These are phyloP conservation scores for Fusarium praegraminearum DNA, from an alignment of 2,329 filamentous ascomycete genomes.

Conservation along the genomic window DNA sequence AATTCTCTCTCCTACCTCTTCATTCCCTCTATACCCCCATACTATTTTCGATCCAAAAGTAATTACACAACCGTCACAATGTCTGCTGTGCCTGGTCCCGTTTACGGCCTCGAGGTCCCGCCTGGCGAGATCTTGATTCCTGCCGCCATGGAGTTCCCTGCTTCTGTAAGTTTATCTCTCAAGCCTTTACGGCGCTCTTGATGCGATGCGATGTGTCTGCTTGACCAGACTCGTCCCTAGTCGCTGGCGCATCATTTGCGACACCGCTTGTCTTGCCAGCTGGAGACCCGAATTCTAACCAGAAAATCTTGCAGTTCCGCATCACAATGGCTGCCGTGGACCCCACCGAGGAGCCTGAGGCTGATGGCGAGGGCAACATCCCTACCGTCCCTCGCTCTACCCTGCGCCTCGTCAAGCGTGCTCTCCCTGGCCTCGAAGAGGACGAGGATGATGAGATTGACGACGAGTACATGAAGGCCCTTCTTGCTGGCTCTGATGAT, in stretches of 20 bases:
- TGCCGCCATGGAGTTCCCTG: conserved; percentile 81
- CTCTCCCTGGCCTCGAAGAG: conserved; percentile 66
- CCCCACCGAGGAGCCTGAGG: conserved; percentile 80
- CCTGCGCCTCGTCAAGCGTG: conserved; percentile 87
- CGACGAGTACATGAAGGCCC: conserved; percentile 71
- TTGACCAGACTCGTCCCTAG: background rate
- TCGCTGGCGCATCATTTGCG: conserved; percentile 28
- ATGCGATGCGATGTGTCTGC: background rate
- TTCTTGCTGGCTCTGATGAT: conserved; percentile 63
- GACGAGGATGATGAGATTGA: conserved; percentile 74
- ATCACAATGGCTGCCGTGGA: conserved; percentile 99
- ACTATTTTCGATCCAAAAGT: conserved; percentile 1
- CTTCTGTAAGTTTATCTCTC: conserved; percentile 74
- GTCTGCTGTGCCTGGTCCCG: conserved; percentile 75
- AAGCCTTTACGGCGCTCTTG: background rate
- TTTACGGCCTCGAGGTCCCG: conserved; percentile 94
- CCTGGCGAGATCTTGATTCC: conserved; percentile 85
- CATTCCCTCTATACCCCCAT: conserved; percentile 5
- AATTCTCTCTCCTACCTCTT: conserved; percentile 17
- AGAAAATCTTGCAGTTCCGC: conserved; percentile 75
- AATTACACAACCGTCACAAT: conserved; percentile 55
- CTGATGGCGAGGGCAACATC: conserved; percentile 71
- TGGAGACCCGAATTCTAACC: conserved; percentile 24
- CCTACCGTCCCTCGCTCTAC: conserved; percentile 80
- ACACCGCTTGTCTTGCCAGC: background rate